A percentile compares a stretch with the other conserved stretches of the same genome.
Conservation (phyloP, 2,329 filamentous ascomycete species). For the Talaromyces sp. region DNA sequence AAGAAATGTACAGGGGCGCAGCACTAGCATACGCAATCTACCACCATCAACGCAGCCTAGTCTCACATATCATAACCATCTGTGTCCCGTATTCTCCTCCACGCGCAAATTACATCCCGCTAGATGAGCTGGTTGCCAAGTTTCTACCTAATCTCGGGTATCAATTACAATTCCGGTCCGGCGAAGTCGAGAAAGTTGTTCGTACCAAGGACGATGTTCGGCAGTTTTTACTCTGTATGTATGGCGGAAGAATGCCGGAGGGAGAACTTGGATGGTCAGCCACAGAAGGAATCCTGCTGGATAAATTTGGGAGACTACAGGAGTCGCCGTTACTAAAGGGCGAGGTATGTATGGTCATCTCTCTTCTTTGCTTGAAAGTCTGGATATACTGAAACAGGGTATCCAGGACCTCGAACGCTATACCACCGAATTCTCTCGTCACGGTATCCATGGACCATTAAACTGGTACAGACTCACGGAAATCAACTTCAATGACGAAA, state of each 20-base stretch:
- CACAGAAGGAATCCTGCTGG: slow-evolving; percentile 58
- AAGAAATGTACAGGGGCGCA: slow-evolving; percentile 56
- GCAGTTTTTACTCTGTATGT: slow-evolving; percentile 66
- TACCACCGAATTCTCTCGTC: slow-evolving; percentile 61
- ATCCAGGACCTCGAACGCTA: slow-evolving; percentile 68
- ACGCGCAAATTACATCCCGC: slow-evolving; percentile 46
- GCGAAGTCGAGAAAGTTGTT: slow-evolving; percentile 57
- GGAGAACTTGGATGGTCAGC: slow-evolving; percentile 56
- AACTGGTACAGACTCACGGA: slow-evolving; percentile 81
- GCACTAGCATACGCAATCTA: slow-evolving; percentile 68
- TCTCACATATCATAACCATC: slow-evolving; percentile 70
- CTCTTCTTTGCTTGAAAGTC: background rate
- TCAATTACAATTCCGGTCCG: slow-evolving; percentile 71
- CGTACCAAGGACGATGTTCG: slow-evolving; percentile 58
- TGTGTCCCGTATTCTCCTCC: slow-evolving; percentile 70
- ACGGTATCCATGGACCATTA: slow-evolving; percentile 71
- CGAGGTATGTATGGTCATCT: slow-evolving; percentile 42
- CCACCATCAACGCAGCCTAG: slow-evolving; percentile 65
- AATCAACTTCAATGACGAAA: slow-evolving; percentile 73
- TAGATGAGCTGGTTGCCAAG: slow-evolving; percentile 56
- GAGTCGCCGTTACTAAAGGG: slow-evolving; percentile 56
- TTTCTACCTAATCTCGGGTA: slow-evolving; percentile 69
- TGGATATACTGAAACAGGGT: background rate
- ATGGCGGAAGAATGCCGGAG: slow-evolving; percentile 57
- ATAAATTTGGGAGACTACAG: slow-evolving; percentile 55